phyloP scores from a whole-genome alignment of 2,329 filamentous ascomycete genomes.

The Aureobasidium sp. region DNA sequence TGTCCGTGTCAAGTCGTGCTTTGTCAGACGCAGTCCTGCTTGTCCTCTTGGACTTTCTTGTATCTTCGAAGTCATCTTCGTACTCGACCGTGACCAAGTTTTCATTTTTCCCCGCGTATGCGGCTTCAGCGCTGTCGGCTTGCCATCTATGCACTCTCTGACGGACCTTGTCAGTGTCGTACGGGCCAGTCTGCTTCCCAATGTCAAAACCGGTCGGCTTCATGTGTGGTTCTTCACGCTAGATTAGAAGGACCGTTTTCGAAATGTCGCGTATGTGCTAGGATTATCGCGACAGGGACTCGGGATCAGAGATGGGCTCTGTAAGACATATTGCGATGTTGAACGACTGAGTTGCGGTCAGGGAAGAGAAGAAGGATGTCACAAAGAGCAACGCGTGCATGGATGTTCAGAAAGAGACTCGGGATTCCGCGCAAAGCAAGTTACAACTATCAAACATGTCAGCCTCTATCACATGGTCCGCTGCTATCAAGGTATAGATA shows the following conservation, averaged over 20 bases:
- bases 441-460: neutral
- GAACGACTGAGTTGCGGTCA: neutral
- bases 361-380: no score
- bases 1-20: neutral
- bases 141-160: constrained; percentile 83
- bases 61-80: constrained; percentile 31
- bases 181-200: constrained; percentile 13
- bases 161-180: constrained; percentile 43
- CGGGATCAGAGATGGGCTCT: neutral
- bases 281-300: neutral
- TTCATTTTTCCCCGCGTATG: constrained; percentile 45
- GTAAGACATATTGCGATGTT: neutral
- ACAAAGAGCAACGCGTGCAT: neutral
- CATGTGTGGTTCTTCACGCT: neutral
- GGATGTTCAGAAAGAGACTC: neutral
- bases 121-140: constrained; percentile 62
- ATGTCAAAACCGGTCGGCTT: constrained; percentile 4
- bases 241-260: neutral
- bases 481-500: neutral
- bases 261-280: neutral
- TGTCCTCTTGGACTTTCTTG: constrained; percentile 16
- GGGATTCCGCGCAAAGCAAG: neutral
- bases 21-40: constrained; percentile 8
- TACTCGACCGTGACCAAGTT: constrained; percentile 52
- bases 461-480: neutral